Percentiles rank a stretch among this genome's conserved stretches.
Conservation (phyloP, 352 stramenopile genomes). For the Pythium phragmitis region DNA sequence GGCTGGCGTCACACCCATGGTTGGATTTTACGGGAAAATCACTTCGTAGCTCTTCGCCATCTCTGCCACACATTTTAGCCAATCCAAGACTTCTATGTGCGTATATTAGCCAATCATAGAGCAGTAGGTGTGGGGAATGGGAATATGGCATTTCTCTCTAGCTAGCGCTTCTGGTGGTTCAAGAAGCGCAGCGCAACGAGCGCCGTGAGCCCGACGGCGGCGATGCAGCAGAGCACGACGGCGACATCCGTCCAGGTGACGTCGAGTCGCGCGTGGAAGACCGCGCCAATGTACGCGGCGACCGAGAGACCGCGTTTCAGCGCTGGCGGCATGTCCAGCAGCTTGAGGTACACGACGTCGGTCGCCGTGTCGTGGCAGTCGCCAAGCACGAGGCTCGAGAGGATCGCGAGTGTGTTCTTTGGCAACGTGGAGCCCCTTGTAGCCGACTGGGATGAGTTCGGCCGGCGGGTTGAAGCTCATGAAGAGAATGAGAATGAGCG, state of each 20-base stretch:
- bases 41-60: slow-evolving; percentile 4
- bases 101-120: background rate
- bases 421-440: slow-evolving; percentile 61
- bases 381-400: slow-evolving; percentile 29
- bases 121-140: background rate
- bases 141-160: background rate
- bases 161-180: slow-evolving; percentile 44
- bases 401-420: slow-evolving; percentile 37
- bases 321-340: too few species aligned
- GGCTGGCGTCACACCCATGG: slow-evolving; percentile 4
- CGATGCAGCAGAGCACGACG: slow-evolving; percentile 43
- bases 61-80: slow-evolving; percentile 24
- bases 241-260: slow-evolving; percentile 46
- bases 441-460: slow-evolving; percentile 41
- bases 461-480: slow-evolving; percentile 54
- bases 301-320: too few species aligned
- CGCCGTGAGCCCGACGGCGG: slow-evolving; percentile 40
- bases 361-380: slow-evolving; percentile 25
- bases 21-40: background rate
- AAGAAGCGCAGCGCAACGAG: slow-evolving; percentile 53
- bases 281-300: slow-evolving; percentile 35
- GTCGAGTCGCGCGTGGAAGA: slow-evolving; percentile 52
- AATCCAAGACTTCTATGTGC: slow-evolving; percentile 5
- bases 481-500: slow-evolving; percentile 57
- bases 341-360: too few species aligned